Base-by-base conservation (phyloP, 176 grass and related monocot genomes). In the Ampelocalamus luodianensis region DNA sequence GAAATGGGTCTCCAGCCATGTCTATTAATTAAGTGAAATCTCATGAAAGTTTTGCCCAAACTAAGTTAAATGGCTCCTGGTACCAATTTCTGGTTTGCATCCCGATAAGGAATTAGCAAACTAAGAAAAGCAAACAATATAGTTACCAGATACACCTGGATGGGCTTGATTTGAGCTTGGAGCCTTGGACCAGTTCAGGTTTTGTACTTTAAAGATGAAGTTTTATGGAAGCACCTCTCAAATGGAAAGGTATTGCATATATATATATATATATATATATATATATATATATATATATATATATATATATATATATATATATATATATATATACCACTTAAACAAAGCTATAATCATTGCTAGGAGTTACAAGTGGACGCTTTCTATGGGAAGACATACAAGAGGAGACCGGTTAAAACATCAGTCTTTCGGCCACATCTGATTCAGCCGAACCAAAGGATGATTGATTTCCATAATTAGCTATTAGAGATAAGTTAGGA, bases 41-140 rank as follows among this genome's bases (percentile, higher is more conserved):
- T 70, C 63, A 27, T 3, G 5, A 26, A 55, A 75, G 17, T 81
- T 81, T 65, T 18, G 32, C 65, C 69, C 49, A 56, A 11, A 58
- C 14, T 4, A 81, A 75, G 67, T 75, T 20, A 34, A n/a, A 61
- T 78, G 39, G 22, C 22, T 38, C 39, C 49, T 5, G 11, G 58
- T 54, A 72, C 40, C 60, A 11, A 14, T 78, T 63, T 8, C 58
- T 5, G 1, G 44, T 36, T 34, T 22, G 45, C 65, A 70, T 70
- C 65, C 36, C 15, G 38, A 66, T 36, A 45, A 27, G 2, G 29
- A 82, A 77, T 68, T 11, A 77, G 15, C 22, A 61, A 78, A 83
- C 43, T 68, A 71, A 88, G 62, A 77, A 42, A 56, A n/a, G 1
- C 7, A 72, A 43, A 82, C 59, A 85, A 68, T 49, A 56, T 87